Percentiles rank a stretch among this genome's conserved stretches.
phyloP scores from a whole-genome alignment of 2,329 filamentous ascomycete genomes.

The Cephalotrichum gorgonifer region DNA sequence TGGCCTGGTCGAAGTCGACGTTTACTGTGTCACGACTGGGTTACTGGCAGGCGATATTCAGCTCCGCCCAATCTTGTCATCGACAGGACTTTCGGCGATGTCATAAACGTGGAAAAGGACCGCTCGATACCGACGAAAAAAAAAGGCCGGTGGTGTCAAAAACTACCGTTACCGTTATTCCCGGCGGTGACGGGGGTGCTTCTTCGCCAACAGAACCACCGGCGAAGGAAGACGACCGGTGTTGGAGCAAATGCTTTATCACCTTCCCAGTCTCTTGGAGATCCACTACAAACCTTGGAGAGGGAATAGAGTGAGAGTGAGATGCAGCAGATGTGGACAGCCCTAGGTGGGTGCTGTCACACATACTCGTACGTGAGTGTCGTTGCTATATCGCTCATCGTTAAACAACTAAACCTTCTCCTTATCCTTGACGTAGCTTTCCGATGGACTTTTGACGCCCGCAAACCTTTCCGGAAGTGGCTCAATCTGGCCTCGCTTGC shows the following conservation, averaged over 20 bases:
- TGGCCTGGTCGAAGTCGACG: not conserved
- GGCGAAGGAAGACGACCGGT: constrained; percentile 21
- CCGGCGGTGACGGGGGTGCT: constrained; percentile 21
- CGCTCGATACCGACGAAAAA: constrained; percentile 15
- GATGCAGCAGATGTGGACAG: constrained; percentile 12
- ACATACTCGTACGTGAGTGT: no score
- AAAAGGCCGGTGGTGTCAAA: constrained; percentile 21
- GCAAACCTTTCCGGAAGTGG: constrained; percentile 16
- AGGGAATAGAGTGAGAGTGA: constrained; percentile 15
- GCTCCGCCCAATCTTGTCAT: constrained; percentile 11
- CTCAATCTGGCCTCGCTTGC: constrained; percentile 17
- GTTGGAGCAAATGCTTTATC: constrained; percentile 21
- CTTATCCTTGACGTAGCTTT: not conserved
- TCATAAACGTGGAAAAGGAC: constrained; percentile 18
- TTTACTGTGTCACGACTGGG: not conserved
- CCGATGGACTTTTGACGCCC: constrained; percentile 15
- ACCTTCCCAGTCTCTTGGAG: constrained; percentile 23
- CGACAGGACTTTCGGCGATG: constrained; percentile 14
- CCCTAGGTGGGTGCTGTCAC: constrained; percentile 17
- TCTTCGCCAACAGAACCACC: constrained; percentile 25
- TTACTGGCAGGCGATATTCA: not conserved
- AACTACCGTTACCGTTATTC: constrained; percentile 22
- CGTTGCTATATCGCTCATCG: not conserved
- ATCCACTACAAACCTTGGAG: constrained; percentile 28
- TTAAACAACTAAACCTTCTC: not conserved